Conservation (phyloP, 177 flowering plant species). For the Telopea speciosissima region DNA sequence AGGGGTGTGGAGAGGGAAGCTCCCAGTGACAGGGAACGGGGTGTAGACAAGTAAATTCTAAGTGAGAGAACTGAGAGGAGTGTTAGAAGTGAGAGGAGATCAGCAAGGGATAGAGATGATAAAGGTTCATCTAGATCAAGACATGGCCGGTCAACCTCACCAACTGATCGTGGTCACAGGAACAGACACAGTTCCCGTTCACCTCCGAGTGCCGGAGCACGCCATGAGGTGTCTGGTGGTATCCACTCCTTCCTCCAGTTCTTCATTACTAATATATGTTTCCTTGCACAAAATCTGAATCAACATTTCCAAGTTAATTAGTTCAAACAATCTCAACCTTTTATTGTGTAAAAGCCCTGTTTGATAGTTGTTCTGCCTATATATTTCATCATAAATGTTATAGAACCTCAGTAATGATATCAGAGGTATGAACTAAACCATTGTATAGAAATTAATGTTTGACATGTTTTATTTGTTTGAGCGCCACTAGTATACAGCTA, state of each 20-base stretch:
- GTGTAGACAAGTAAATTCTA: not conserved
- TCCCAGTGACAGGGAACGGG: constrained; percentile 16
- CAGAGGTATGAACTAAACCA: not conserved
- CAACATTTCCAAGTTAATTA: not conserved
- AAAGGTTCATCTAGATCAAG: constrained; percentile 27
- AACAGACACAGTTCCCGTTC: constrained; percentile 49
- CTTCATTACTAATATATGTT: constrained; percentile 1
- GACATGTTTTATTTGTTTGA: too few relatives aligned
- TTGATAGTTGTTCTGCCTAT: not conserved
- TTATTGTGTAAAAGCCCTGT: not conserved
- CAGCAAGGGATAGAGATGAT: constrained; percentile 30
- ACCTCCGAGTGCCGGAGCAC: constrained; percentile 41
- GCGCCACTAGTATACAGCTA: too few relatives aligned
- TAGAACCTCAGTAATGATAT: not conserved
- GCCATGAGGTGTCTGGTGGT: constrained; percentile 77
- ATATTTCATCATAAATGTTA: too few relatives aligned
- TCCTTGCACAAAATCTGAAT: not conserved
- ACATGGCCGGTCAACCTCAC: constrained; percentile 46
- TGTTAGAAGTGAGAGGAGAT: constrained; percentile 35
- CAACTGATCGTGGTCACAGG: constrained; percentile 41
- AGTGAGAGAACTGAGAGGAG: not conserved
- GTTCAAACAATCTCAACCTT: not conserved
- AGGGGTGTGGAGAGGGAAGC: constrained; percentile 32
- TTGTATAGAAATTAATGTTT: not conserved
- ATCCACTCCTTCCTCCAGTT: constrained; percentile 21